Evolutionary conservation across 129 eudicot genomes (phyloP).

Genomic region (Silybum marianum): DNA sequence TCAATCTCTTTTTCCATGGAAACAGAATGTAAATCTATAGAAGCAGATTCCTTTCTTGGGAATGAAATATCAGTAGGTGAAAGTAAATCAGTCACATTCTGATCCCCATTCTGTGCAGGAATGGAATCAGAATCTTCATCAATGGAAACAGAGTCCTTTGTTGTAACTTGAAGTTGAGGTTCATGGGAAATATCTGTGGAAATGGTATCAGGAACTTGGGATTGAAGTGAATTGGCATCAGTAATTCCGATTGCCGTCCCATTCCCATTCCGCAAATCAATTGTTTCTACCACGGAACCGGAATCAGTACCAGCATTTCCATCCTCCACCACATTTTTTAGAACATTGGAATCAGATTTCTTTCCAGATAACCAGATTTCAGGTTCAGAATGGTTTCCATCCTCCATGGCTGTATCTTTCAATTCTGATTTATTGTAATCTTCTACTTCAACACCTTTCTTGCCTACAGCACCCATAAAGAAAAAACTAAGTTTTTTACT

Average conservation of each 20-base stretch:
- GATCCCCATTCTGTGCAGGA: conserved; percentile 9
- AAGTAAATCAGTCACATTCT: background rate
- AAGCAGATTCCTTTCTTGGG: conserved; percentile 17
- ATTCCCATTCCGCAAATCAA: conserved; percentile 20
- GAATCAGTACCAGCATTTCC: conserved; percentile 4
- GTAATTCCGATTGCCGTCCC: conserved; percentile 8
- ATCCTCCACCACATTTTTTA: no score
- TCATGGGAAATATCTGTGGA: background rate
- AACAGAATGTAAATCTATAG: background rate
- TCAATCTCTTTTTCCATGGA: conserved; percentile 6
- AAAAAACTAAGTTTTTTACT: conserved; percentile 7
- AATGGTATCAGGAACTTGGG: conserved; percentile 7
- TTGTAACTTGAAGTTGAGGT: conserved; percentile 11
- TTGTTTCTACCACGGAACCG: conserved; percentile 6
- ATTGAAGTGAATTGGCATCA: conserved; percentile 9
- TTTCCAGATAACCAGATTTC: conserved; percentile 13
- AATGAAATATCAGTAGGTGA: background rate
- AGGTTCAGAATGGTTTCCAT: conserved; percentile 24
- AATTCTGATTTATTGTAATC: conserved; percentile 28
- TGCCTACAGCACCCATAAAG: conserved; percentile 28
- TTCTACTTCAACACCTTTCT: conserved; percentile 30
- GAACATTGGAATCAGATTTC: no score
- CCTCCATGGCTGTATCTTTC: conserved; percentile 12
- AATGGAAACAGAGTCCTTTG: conserved; percentile 5
- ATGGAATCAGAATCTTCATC: conserved; percentile 17